Base-by-base conservation (phyloP, 495 filamentous ascomycete genomes). In the Delitschia confertaspora region DNA sequence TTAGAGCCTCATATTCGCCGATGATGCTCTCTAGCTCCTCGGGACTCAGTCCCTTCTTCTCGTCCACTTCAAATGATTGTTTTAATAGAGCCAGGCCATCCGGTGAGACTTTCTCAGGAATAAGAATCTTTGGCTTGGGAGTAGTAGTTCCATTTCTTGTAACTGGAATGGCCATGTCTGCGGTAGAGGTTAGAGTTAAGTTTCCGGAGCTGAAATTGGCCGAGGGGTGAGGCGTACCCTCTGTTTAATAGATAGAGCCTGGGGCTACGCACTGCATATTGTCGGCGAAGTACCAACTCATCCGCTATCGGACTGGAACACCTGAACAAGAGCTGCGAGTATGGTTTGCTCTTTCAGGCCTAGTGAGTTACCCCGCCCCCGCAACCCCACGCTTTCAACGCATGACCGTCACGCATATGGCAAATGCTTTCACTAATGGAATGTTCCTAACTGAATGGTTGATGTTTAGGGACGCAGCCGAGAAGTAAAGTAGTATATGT, bases 71-170 rank as follows among this genome's bases (percentile, higher is more conserved):
- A 53, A 79, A 72, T 14, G 66, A 64, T 6, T 57, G 63, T 9
- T 67, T 63, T 16, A 85, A 68, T 6, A 82, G 60, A 26, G 74
- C 67, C 9, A 85, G 70, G 21, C 80, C 80, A 62, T 85, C 81
- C 10, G 72, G 67, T n/a, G 80, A 84, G 36, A 85, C 70, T 57
- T 82, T 83, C 57, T 85, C 80, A 0, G 80, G 73, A 13, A 83
- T 75, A 26, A 85, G 75, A 49, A 83, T 74, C 48, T 74, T 75
- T 24, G 75, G 72, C 30, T 56, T 57, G 38, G 34, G 52, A 18
- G 17, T 62, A n/a, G n/a, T n/a, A 33, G 51, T 11, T 8, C 42
- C 44, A 18, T 41, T 46, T 21, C 18, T 33, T 11, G 46, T 27
- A 11, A 39, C 38, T 21, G 49, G 34, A 21, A 53, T 43, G 18